Evolutionary conservation across 345 rosid species (phyloP).

Genomic region (Lumnitzera racemosa): DNA sequence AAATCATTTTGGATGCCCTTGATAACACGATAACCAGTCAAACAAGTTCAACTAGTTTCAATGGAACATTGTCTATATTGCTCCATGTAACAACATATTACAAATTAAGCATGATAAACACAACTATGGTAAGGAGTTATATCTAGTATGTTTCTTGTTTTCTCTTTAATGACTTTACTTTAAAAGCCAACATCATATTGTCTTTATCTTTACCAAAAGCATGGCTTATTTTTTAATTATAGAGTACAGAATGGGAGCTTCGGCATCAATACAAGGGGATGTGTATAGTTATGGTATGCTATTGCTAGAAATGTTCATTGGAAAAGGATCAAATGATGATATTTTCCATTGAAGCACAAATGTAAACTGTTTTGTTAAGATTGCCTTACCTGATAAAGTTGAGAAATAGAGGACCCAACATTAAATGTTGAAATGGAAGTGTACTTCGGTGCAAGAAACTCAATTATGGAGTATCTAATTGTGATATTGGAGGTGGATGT

Average conservation of each 20-base stretch:
- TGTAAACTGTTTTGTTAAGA: slow-evolving; percentile 9
- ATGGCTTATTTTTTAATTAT: background rate
- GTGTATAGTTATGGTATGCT: slow-evolving; percentile 20
- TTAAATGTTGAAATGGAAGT: slow-evolving; percentile 4
- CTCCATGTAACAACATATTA: slow-evolving; percentile 17
- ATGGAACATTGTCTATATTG: slow-evolving; percentile 13
- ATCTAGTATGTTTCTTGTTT: background rate
- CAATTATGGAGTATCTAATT: slow-evolving; percentile 1
- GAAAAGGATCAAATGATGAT: slow-evolving; percentile 13
- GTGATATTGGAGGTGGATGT: slow-evolving; percentile 11
- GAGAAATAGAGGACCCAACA: slow-evolving; percentile 11
- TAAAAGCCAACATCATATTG: background rate
- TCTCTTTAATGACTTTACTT: background rate
- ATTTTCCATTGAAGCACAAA: slow-evolving; percentile 8
- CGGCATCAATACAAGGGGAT: slow-evolving; percentile 11
- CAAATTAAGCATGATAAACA: background rate
- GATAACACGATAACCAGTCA: background rate
- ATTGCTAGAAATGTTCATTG: slow-evolving; percentile 17
- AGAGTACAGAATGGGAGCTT: slow-evolving; percentile 21
- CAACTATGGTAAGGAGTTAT: too few relatives aligned
- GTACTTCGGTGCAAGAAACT: background rate
- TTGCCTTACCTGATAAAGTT: slow-evolving; percentile 5
- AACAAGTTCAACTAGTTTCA: background rate
- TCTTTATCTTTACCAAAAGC: background rate
- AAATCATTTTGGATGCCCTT: background rate